These are phyloP conservation scores for Hordeum pubiflorum DNA, from an alignment of 202 grass and related monocot species.

Conservation along the genomic window DNA sequence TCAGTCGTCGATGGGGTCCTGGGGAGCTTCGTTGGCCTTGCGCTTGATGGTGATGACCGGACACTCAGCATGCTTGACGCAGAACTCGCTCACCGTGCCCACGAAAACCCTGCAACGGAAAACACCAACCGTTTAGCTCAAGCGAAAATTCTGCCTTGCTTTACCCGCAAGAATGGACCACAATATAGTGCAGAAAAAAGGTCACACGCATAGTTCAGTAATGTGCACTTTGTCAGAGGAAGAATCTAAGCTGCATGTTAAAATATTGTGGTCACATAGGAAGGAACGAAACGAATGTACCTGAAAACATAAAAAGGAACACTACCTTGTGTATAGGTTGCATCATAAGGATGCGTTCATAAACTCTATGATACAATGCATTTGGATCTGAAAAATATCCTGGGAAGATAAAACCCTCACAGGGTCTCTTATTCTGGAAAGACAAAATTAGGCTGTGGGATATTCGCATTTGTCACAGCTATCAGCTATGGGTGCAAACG, in stretches of 20 bases:
- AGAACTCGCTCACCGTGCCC: slow-evolving; percentile 86
- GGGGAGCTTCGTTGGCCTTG: slow-evolving; percentile 67
- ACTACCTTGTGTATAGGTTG: neutral
- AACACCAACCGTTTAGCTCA: neutral
- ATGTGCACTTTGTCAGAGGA: slow-evolving; percentile 1
- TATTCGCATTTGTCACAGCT: neutral
- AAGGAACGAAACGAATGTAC: neutral
- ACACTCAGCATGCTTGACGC: slow-evolving; percentile 87
- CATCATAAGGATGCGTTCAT: neutral
- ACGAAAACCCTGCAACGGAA: slow-evolving; percentile 74
- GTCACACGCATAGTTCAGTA: neutral
- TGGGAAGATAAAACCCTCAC: neutral
- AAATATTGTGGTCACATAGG: neutral
- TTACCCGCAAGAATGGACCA: neutral
- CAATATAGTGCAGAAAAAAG: neutral
- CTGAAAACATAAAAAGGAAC: neutral
- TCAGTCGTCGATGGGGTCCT: slow-evolving; percentile 77
- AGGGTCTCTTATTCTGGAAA: neutral
- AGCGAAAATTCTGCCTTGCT: neutral
- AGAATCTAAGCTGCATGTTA: neutral
- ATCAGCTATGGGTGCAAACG: neutral
- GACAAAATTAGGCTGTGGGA: neutral
- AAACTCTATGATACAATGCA: neutral
- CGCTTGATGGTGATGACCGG: slow-evolving; percentile 92
- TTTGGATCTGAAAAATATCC: neutral